Base-by-base conservation (phyloP, 2,329 filamentous ascomycete species). In the Lecanicillium sp. region DNA sequence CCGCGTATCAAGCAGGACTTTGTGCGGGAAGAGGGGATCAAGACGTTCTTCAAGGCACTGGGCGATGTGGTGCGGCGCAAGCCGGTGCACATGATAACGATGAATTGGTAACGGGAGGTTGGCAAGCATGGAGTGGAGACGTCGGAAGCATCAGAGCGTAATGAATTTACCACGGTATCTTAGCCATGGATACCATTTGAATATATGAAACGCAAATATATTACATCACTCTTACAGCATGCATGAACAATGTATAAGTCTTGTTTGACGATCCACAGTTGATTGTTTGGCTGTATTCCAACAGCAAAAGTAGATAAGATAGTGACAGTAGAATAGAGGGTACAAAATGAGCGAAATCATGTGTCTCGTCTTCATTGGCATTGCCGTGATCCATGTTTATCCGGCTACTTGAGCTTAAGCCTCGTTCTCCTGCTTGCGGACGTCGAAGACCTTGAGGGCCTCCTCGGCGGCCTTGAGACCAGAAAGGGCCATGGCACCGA, bases 391-490 rank as follows among this genome's bases (percentile, higher is more conserved):
- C 24, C n/a, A n/a, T 37, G 23, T 12, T 14, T 32, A 19, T 19
- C 20, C 23, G 7, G 23, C 38, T 24, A 23, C 15, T 7, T n/a
- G 5, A 26, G 21, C 32, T 62, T 68, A 80, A 65, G 78, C 68
- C n/a, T 75, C 77, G 59, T 90, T 90, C 75, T 93, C 79, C 59
- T 78, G 78, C 78, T 87, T 85, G 58, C 89, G 82, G 57, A 80
- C 68, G 30, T 93, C 87, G 57, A 88, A 90, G 49, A 94, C 77
- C 56, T 76, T 79, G 55, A 94, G 71, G 0, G 85, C 86, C 68
- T 91, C 89, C 71, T 95, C 89, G 9, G 90, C 90, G 60, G 90
- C 90, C 77, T 94, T 95, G 61, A 95, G 86, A 56, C 90, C 90
- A 49, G 79, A 85, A 32, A 95, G 75, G 17, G 79, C 87, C 90